Evolutionary conservation across 495 filamentous ascomycete species (phyloP), one percentile per base, ranked within the genome.

Genomic region (Tuber indicum): DNA sequence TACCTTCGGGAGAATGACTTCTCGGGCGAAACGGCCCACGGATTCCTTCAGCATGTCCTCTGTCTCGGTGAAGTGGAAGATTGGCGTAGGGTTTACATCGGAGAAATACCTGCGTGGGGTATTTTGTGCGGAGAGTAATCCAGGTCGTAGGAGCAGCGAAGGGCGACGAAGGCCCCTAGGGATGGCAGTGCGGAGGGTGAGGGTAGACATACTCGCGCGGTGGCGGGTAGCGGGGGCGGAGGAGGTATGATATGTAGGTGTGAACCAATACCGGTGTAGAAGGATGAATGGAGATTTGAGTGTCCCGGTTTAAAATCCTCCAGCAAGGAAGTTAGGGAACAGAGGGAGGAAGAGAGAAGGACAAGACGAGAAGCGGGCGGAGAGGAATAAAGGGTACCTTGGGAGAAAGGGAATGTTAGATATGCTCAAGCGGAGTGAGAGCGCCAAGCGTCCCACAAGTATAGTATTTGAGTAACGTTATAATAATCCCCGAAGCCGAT

Each of bases 61-160:
- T 74, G 91, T 92, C 85, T 99, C 96, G 81, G 93, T 96, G 81
- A 97, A 85, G 86, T 95, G 94, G 75, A 92, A 91, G 86, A 99
- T 98, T 41, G 96, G 96, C 0, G 94, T 98, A 0, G 96, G 96
- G 10, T 91, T 79, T 7, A 83, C 17, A 52, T 81, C 79, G 9
- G 82, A 81, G 75, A 77, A 83, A 72, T 77, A 52, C 36, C 82
- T 82, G 36, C 77, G 70, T 3, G 66, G 32, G 82, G 42, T 32
- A 66, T 19, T 36, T 26, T 19, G 58, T 16, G 75, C 74, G 16
- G 71, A 73, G 52, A 82, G 66, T 9, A 79, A 44, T 23, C 23
- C 58, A 49, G 77, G 66, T 5, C 77, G 78, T 39, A 76, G 44
- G 23, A 71, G 41, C 21, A 74, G 52, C 4, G 74, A 52, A 42